phyloP scores from a whole-genome alignment of 192 early-diverging fungal species.

The Umbelopsis ramanniana region DNA sequence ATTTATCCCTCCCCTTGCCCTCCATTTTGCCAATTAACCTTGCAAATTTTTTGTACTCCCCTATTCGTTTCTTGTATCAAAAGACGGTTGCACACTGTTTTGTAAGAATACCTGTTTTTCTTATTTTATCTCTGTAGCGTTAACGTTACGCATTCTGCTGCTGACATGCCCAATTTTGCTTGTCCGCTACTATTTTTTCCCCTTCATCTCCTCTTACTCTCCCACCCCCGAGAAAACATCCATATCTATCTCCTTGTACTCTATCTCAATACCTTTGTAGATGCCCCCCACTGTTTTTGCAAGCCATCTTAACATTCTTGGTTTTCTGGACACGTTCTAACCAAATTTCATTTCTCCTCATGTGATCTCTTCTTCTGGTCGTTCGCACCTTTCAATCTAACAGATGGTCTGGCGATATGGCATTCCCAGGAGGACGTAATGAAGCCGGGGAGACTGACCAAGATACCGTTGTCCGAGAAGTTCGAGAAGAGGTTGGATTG shows the following conservation, averaged over 20 bases:
- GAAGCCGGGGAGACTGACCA: slow-evolving; percentile 34
- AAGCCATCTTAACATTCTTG: slow-evolving; percentile 21
- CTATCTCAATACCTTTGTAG: background rate
- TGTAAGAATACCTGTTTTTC: slow-evolving; percentile 12
- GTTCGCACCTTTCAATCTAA: background rate
- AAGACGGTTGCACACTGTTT: background rate
- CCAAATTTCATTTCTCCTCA: background rate
- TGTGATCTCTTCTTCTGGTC: background rate
- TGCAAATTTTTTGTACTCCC: background rate
- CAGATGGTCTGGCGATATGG: slow-evolving; percentile 39
- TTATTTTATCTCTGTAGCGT: slow-evolving; percentile 8
- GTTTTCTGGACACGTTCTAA: background rate
- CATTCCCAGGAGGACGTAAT: slow-evolving; percentile 38
- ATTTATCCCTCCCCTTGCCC: background rate
- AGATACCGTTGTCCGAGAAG: slow-evolving; percentile 37
- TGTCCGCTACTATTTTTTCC: background rate
- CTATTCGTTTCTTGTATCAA: background rate
- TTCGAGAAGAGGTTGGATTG: slow-evolving; percentile 37
- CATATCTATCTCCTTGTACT: background rate
- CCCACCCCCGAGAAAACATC: slow-evolving; percentile 3
- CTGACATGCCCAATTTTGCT: background rate
- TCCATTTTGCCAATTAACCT: background rate
- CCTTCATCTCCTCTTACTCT: background rate
- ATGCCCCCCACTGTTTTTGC: background rate
- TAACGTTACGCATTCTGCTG: background rate